Evolutionary conservation across 331 rosid genomes (phyloP).

Genomic region (Phaseolus coccineus): DNA sequence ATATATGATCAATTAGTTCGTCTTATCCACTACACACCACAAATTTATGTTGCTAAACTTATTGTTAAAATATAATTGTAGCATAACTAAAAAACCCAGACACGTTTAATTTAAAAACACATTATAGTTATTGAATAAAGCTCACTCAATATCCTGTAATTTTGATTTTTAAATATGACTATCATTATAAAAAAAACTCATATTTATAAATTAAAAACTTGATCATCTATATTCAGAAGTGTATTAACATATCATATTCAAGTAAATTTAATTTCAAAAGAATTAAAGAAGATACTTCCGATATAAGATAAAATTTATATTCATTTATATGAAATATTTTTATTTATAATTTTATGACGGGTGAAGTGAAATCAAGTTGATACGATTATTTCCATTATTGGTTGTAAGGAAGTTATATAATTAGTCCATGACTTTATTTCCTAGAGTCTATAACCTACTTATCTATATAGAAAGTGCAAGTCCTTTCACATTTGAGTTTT

Average conservation of each 20-base stretch:
- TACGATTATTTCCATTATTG: neutral
- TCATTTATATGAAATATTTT: no score
- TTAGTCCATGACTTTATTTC: neutral
- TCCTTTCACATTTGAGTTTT: constrained; percentile 13
- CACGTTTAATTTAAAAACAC: neutral
- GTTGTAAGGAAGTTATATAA: neutral
- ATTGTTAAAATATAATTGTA: neutral
- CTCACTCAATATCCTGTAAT: no score
- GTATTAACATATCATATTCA: no score
- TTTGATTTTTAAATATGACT: no score
- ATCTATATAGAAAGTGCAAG: neutral
- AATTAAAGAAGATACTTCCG: neutral
- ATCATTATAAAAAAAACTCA: no score
- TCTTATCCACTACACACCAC: neutral
- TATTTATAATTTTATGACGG: no score
- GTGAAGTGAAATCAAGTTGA: neutral
- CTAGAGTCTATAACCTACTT: constrained; percentile 5
- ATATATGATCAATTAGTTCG: neutral
- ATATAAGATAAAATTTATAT: no score
- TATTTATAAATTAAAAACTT: no score
- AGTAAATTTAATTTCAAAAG: neutral
- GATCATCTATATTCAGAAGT: no score
- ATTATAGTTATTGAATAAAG: neutral
- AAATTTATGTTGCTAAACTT: neutral
- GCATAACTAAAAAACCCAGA: neutral